These are phyloP conservation scores for Didymella keratinophila DNA, from an alignment of 2,329 filamentous ascomycete species.

Conservation along the genomic window DNA sequence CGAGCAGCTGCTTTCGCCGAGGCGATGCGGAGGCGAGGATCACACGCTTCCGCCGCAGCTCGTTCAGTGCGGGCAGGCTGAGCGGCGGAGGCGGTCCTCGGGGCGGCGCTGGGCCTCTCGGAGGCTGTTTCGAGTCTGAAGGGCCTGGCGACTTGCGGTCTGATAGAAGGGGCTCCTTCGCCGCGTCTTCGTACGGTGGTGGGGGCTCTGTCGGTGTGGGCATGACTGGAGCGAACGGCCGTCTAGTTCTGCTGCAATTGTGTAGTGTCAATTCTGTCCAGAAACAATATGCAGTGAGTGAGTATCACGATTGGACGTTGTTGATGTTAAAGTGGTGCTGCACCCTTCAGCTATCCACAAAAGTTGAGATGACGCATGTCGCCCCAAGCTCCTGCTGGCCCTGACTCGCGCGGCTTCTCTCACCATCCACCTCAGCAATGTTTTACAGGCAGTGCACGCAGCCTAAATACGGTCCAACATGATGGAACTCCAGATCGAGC, in stretches of 20 bases:
- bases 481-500: not conserved
- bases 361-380: constrained; percentile 15
- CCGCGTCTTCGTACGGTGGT: constrained; percentile 54
- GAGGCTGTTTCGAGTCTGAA: constrained; percentile 26
- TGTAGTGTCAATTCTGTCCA: not conserved
- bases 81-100: constrained; percentile 70
- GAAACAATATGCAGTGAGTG: constrained; percentile 10
- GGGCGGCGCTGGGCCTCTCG: constrained; percentile 62
- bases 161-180: constrained; percentile 31
- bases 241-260: not conserved
- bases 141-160: constrained; percentile 29
- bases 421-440: not conserved
- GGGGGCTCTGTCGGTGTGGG: constrained; percentile 41
- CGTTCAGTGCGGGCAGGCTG: constrained; percentile 78
- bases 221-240: constrained; percentile 1
- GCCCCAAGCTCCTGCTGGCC: constrained; percentile 10
- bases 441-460: not conserved
- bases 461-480: not conserved
- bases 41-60: constrained; percentile 79
- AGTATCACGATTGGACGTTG: constrained; percentile 2
- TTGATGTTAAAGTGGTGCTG: constrained; percentile 4
- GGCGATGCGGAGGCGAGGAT: constrained; percentile 93
- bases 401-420: constrained; percentile 9
- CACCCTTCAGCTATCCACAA: constrained; percentile 17
- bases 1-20: constrained; percentile 80